These are phyloP conservation scores for Alnus glutinosa DNA, from an alignment of 306 rosid genomes.

Conservation along the genomic window DNA sequence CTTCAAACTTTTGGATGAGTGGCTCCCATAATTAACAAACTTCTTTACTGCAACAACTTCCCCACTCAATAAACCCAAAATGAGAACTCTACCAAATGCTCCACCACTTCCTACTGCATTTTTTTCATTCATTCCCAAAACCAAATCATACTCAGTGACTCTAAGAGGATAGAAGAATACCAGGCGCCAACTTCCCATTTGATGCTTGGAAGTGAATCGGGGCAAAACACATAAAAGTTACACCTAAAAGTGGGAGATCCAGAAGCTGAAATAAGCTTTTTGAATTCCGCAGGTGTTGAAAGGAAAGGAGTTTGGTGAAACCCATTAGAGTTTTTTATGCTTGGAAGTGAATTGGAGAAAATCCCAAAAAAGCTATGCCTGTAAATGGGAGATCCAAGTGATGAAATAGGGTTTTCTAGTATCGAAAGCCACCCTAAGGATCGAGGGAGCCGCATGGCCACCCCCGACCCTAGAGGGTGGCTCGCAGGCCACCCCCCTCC, in stretches of 20 bases:
- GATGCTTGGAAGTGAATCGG: constrained; percentile 19
- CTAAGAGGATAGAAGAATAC: constrained; percentile 93
- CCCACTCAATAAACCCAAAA: too few species aligned
- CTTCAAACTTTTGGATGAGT: too few species aligned
- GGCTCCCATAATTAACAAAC: too few species aligned
- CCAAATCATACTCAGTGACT: constrained; percentile 78
- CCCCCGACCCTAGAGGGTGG: too few species aligned
- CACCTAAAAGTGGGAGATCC: constrained; percentile 3
- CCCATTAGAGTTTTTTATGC: background rate
- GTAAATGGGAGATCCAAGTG: constrained; percentile 5
- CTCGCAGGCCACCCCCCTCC: too few species aligned
- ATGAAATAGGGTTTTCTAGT: background rate
- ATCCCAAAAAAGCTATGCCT: constrained; percentile 2
- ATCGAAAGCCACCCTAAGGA: constrained; percentile 13
- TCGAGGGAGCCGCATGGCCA: too few species aligned
- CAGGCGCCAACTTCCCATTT: constrained; percentile 57
- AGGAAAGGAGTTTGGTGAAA: constrained; percentile 9
- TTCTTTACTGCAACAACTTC: too few species aligned
- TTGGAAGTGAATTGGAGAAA: constrained; percentile 22
- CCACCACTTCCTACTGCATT: constrained; percentile 45
- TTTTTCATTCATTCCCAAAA: constrained; percentile 84
- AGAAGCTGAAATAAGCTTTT: background rate
- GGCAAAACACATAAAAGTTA: constrained; percentile 4
- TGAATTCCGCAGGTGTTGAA: background rate
- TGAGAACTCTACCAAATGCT: too few species aligned